Evolutionary conservation across 306 rosid species (phyloP), one percentile per base, ranked within the genome.

Genomic region (Lagenaria siceraria): DNA sequence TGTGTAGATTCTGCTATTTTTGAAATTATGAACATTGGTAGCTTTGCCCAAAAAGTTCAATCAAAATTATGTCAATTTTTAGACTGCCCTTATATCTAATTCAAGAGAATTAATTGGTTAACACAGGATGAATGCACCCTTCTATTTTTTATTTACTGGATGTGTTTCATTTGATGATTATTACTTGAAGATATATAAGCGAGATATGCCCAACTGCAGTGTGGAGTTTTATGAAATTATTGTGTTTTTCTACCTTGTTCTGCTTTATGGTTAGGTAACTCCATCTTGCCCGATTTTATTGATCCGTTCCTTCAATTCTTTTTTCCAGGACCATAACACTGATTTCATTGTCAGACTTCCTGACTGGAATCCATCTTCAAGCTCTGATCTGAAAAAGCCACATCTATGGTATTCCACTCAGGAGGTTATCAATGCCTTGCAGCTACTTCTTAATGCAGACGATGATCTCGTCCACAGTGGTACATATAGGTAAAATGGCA

Each of bases 321-420:
- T 46, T 66, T 62, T 75, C 64, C 93, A 94, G 98, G 92, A 94
- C 86, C 98, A 94, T 81, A 94, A 95, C 86, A 83, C 78, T 62
- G 97, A 95, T 87, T 92, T 82, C 66, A 89, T 92, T 36, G 97
- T 85, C 77, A 76, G 88, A 88, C 82, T 95, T 81, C 98, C 98
- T 5, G 98, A 92, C 74, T 92, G 96, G 96, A 87, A 89, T 78
- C 96, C 98, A 24, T 84, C 92, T 25, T 66, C 75, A n/a, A 76
- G 73, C 48, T 78, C 87, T 13, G 78, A 71, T 42, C 75, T 87
- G 82, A 95, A 89, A 17, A 79, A 82, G 77, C 88, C 96, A 72
- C 98, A 95, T 89, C 82, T 95, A 85, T 95, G 98, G 98, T 92
- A 95, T 86, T 84, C 92, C 15, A 80, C 92, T 11, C 77, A 83